Percentiles rank a stretch among this genome's conserved stretches.
Conservation (phyloP, 2,329 filamentous ascomycete species). For the Neopestalotiopsis sp. region DNA sequence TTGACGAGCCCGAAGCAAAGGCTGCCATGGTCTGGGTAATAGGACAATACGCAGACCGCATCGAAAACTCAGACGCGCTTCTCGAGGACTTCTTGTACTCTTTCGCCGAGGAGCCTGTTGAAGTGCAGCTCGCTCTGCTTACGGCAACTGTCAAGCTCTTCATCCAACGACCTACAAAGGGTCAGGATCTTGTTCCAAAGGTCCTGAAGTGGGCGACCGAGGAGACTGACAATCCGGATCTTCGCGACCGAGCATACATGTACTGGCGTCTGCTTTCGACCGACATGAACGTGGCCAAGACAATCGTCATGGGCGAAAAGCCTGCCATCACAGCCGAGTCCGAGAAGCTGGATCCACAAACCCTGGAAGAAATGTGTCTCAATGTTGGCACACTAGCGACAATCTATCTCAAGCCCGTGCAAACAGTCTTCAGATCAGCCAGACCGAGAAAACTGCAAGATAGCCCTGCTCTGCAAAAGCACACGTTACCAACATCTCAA, state of each 20-base stretch:
- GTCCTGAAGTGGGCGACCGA: conserved; percentile 99
- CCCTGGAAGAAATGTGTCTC: conserved; percentile 95
- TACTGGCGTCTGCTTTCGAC: conserved; percentile 97
- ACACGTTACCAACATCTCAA: conserved; percentile 63
- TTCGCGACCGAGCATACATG: conserved; percentile 97
- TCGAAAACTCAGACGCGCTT: conserved; percentile 93
- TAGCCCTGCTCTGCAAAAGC: conserved; percentile 83
- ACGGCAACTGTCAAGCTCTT: conserved; percentile 98
- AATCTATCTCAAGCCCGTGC: conserved; percentile 96
- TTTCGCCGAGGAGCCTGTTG: conserved; percentile 92
- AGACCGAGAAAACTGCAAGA: conserved; percentile 79
- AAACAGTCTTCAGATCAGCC: conserved; percentile 93
- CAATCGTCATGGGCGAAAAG: conserved; percentile 96
- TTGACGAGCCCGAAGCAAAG: conserved; percentile 97
- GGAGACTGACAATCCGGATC: conserved; percentile 97
- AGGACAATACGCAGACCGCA: conserved; percentile 94
- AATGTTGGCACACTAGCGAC: conserved; percentile 96
- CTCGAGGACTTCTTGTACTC: conserved; percentile 94
- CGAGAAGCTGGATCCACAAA: conserved; percentile 88
- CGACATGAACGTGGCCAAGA: conserved; percentile 83
- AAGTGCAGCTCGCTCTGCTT: conserved; percentile 91
- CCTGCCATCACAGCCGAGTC: conserved; percentile 95
- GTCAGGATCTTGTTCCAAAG: conserved; percentile 89
- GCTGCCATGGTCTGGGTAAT: conserved; percentile 99
- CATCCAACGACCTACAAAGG: conserved; percentile 94